These are phyloP conservation scores for Ascoidea asiatica DNA, from an alignment of 805 yeast species.

Conservation along the genomic window DNA sequence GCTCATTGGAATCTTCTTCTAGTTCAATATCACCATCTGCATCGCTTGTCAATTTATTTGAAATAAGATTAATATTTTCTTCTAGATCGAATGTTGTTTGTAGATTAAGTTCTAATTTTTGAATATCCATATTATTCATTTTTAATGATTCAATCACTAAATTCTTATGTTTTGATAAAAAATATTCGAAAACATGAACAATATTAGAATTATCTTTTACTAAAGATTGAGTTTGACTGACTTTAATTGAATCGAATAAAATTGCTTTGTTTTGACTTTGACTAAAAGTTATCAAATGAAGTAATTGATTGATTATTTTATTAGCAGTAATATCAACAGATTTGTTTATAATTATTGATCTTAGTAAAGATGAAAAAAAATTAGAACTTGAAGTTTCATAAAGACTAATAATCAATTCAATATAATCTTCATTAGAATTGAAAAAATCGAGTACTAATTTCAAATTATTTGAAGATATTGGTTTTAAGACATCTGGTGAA, in stretches of 20 bases:
- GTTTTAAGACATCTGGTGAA: conserved; percentile 18
- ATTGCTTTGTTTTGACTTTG: conserved; percentile 10
- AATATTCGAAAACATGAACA: conserved; percentile 25
- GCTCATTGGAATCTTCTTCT: conserved; percentile 7
- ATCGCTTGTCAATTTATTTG: too few species aligned
- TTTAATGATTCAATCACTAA: conserved; percentile 25
- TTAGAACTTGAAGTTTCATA: conserved; percentile 1
- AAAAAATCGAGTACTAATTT: neutral
- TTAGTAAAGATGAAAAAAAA: conserved; percentile 4
- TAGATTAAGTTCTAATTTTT: conserved; percentile 46
- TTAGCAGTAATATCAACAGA: neutral
- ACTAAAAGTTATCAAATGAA: neutral
- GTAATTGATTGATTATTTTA: neutral
- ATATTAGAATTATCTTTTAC: conserved; percentile 24
- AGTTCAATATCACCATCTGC: too few species aligned
- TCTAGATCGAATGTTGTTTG: conserved; percentile 41
- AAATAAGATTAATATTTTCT: too few species aligned
- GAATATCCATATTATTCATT: conserved; percentile 21
- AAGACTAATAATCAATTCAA: neutral
- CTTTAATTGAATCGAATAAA: conserved; percentile 27
- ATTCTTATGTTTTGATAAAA: conserved; percentile 22
- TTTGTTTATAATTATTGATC: conserved; percentile 1
- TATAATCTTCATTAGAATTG: neutral
- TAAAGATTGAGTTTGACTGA: conserved; percentile 23
- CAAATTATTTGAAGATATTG: conserved; percentile 14